A percentile compares a stretch with the other conserved stretches of the same genome.
Evolutionary conservation across 805 yeast species (phyloP).

Genomic region (Saccharomycopsis olivae): DNA sequence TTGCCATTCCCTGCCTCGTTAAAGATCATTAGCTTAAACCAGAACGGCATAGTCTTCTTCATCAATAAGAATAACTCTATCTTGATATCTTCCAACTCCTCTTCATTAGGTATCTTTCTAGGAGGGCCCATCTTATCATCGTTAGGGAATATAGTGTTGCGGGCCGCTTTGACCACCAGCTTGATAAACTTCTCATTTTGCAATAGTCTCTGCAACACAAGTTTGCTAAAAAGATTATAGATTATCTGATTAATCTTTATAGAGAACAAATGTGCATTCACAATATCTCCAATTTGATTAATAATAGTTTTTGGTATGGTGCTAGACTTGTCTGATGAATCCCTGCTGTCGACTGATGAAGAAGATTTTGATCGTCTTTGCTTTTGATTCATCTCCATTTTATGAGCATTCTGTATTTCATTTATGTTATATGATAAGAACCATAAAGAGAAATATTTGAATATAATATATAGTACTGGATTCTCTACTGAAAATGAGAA

Average conservation of each 20-base stretch:
- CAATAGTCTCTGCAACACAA: slow-evolving; percentile 17
- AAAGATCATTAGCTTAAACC: slow-evolving; percentile 19
- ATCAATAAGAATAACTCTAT: slow-evolving; percentile 20
- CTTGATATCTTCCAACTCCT: slow-evolving; percentile 28
- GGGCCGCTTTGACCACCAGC: slow-evolving; percentile 22
- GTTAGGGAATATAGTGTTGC: slow-evolving; percentile 35
- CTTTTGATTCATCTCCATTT: background rate
- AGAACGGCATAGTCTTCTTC: slow-evolving; percentile 20
- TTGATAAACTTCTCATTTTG: slow-evolving; percentile 19
- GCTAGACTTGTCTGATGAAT: background rate
- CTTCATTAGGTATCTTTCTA: slow-evolving; percentile 30
- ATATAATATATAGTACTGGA: slow-evolving; percentile 25
- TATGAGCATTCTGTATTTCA: slow-evolving; percentile 9
- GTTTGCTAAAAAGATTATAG: slow-evolving; percentile 20
- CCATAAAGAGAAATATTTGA: slow-evolving; percentile 21
- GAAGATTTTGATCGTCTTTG: slow-evolving; percentile 1
- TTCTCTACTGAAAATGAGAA: slow-evolving; percentile 21
- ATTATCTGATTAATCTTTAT: slow-evolving; percentile 19
- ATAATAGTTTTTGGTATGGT: background rate
- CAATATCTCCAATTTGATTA: slow-evolving; percentile 8
- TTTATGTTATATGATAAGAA: slow-evolving; percentile 14
- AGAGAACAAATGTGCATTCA: slow-evolving; percentile 15
- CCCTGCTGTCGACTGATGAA: background rate
- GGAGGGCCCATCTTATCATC: slow-evolving; percentile 43
- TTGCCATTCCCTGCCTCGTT: slow-evolving; percentile 17